phyloP scores from a whole-genome alignment of 2,329 filamentous ascomycete genomes.

The Pseudogymnoascus verrucosus region DNA sequence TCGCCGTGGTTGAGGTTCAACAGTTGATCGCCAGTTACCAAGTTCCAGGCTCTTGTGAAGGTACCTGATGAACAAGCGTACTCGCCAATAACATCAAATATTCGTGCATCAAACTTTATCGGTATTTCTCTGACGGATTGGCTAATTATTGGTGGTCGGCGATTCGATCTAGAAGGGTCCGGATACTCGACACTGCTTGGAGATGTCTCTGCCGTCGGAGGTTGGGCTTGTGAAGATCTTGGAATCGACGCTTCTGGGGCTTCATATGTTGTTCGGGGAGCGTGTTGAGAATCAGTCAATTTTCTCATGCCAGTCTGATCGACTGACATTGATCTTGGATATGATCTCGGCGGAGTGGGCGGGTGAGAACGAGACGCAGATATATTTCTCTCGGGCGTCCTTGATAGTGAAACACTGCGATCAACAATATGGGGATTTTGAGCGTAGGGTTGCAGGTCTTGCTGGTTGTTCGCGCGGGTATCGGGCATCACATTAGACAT shows the following conservation, averaged over 20 bases:
- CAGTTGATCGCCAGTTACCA: conserved; percentile 71
- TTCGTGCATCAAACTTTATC: conserved; percentile 74
- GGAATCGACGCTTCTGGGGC: neutral
- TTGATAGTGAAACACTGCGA: conserved; percentile 14
- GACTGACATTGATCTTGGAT: conserved; percentile 44
- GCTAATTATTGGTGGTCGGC: conserved; percentile 60
- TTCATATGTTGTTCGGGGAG: neutral
- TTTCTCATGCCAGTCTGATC: conserved; percentile 28
- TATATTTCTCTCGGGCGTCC: conserved; percentile 36
- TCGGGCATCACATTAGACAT: neutral
- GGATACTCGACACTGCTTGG: conserved; percentile 52
- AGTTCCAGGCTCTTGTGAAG: conserved; percentile 80
- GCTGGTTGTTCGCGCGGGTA: neutral
- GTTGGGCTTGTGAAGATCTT: neutral
- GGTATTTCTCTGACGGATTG: conserved; percentile 49
- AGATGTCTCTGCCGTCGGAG: neutral
- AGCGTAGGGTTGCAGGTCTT: neutral
- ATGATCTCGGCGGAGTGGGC: conserved; percentile 35
- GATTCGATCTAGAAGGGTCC: conserved; percentile 75
- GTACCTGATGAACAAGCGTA: conserved; percentile 81
- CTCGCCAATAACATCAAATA: conserved; percentile 82
- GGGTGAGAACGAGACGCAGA: conserved; percentile 40
- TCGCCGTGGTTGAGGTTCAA: conserved; percentile 80
- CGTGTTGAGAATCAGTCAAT: neutral
- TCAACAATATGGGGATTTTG: conserved; percentile 8